Evolutionary conservation across 2,329 filamentous ascomycete genomes (phyloP).

Genomic region (Cytospora mali): DNA sequence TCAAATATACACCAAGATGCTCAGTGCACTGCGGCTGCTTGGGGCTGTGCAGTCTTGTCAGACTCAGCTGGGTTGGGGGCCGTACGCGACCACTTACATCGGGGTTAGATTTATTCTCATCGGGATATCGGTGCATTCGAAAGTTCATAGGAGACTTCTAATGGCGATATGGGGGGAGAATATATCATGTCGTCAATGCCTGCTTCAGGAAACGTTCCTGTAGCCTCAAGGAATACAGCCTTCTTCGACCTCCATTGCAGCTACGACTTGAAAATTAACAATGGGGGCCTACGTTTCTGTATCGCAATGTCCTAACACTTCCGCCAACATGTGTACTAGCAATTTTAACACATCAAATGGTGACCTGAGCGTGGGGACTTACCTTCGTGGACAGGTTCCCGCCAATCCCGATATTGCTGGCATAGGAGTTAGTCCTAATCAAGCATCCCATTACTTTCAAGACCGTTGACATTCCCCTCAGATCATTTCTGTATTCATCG

Average conservation of each 20-base stretch:
- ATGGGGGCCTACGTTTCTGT: not conserved
- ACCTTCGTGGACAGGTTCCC: not conserved
- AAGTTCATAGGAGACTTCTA: too few relatives aligned
- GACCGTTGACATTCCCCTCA: not conserved
- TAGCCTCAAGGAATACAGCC: not conserved
- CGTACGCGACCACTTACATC: not conserved
- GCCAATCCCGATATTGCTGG: conserved; percentile 3
- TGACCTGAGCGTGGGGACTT: not conserved
- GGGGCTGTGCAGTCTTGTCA: not conserved
- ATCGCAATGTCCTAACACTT: not conserved
- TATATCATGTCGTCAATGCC: not conserved
- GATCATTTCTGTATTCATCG: conserved; percentile 2
- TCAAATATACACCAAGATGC: not conserved
- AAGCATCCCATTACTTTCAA: not conserved
- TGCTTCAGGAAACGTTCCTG: not conserved
- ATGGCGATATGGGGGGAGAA: not conserved
- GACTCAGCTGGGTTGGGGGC: not conserved
- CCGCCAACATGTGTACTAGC: not conserved
- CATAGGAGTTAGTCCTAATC: not conserved
- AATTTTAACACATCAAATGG: not conserved
- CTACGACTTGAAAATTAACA: not conserved
- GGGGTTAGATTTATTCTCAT: not conserved
- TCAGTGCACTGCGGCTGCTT: too few relatives aligned
- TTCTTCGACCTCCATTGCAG: not conserved
- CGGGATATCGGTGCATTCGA: too few relatives aligned